Evolutionary conservation across 108 stramenopile species (phyloP).

Genomic region (Pseudonitzschia pungens): DNA sequence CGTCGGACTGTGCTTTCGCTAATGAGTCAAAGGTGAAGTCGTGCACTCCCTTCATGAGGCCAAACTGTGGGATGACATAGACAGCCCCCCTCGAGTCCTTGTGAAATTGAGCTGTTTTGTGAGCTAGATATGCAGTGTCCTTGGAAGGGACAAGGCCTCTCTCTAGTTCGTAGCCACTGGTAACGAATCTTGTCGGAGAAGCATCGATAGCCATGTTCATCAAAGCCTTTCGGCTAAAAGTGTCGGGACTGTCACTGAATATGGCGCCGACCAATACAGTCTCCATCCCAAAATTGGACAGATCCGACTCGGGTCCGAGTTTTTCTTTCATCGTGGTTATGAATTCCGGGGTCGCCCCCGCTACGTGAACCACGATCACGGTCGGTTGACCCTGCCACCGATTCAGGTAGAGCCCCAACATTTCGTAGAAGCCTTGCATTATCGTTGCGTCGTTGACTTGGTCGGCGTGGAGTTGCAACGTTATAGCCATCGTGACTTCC

Average conservation of each 20-base stretch:
- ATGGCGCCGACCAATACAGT: constrained; percentile 58
- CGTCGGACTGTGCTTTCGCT: constrained; percentile 13
- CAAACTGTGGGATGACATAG: constrained; percentile 78
- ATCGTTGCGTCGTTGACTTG: constrained; percentile 48
- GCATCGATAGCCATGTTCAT: constrained; percentile 85
- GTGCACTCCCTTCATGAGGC: constrained; percentile 45
- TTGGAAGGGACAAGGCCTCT: constrained; percentile 69
- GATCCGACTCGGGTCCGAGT: constrained; percentile 40
- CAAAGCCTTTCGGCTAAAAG: constrained; percentile 74
- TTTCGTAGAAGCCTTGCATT: constrained; percentile 42
- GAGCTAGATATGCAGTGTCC: constrained; percentile 63
- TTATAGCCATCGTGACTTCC: constrained; percentile 77
- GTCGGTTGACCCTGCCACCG: constrained; percentile 75
- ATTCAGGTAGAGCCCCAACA: constrained; percentile 64
- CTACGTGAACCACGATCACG: constrained; percentile 67
- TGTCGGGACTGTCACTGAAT: constrained; percentile 29
- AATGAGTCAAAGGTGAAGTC: constrained; percentile 29
- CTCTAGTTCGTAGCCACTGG: constrained; percentile 79
- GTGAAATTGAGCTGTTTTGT: constrained; percentile 46
- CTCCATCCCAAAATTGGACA: constrained; percentile 38
- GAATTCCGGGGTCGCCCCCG: constrained; percentile 32
- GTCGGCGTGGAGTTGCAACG: constrained; percentile 61
- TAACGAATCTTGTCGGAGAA: constrained; percentile 77
- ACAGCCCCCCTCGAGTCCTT: constrained; percentile 50
- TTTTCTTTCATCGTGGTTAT: constrained; percentile 16